These are phyloP conservation scores for Monilinia polystroma DNA, from an alignment of 2,329 filamentous ascomycete species.

Conservation along the genomic window DNA sequence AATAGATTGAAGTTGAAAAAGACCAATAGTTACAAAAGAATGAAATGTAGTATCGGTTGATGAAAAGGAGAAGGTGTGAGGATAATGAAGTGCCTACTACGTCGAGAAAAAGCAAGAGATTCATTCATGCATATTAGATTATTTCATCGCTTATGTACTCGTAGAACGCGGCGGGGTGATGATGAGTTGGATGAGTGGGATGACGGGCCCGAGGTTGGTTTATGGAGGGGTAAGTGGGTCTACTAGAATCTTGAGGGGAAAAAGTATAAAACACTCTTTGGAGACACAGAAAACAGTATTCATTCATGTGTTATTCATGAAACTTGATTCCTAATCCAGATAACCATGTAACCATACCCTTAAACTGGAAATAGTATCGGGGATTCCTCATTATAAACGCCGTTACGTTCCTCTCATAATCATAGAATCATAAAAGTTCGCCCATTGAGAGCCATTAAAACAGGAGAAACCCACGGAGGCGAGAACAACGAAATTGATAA, in stretches of 20 bases:
- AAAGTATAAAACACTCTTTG: not conserved
- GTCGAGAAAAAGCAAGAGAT: not conserved
- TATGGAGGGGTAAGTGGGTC: conserved; percentile 8
- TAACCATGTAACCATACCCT: not conserved
- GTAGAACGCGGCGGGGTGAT: too few relatives aligned
- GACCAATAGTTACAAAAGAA: too few relatives aligned
- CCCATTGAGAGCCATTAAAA: conserved; percentile 1
- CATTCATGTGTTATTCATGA: not conserved
- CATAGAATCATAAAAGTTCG: not conserved
- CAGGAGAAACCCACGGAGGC: not conserved
- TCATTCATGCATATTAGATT: too few relatives aligned
- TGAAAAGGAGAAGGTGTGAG: not conserved
- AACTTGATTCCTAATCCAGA: not conserved
- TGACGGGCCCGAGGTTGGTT: not conserved
- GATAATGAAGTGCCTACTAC: too few relatives aligned
- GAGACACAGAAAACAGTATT: not conserved
- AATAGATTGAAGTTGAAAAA: not conserved
- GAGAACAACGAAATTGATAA: not conserved
- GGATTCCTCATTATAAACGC: not conserved
- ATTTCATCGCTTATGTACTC: not conserved
- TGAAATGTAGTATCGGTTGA: too few relatives aligned
- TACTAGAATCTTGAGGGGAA: not conserved
- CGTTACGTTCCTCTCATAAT: not conserved
- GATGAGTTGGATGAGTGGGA: conserved; percentile 5
- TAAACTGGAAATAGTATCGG: not conserved